Evolutionary conservation across 78 protist species (phyloP), one percentile per base, ranked within the genome.

Genomic region (Guillardia theta): DNA sequence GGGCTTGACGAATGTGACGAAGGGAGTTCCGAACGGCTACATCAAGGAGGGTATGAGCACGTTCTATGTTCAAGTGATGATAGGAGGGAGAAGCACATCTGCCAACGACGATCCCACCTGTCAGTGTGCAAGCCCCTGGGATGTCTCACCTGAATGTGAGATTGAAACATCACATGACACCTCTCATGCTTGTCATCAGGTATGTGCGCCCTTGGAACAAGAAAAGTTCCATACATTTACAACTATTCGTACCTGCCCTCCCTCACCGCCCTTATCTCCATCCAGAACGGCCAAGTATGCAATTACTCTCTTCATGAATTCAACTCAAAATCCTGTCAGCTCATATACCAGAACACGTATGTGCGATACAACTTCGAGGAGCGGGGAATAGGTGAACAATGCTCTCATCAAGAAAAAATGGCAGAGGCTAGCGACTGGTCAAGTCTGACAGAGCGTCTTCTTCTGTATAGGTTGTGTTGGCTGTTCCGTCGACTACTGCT

Each of bases 21-120:
- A 0, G 46, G 83, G 41, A 43, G 47, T n/a, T 18, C 24, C 48
- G 24, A 48, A 78, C 90, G 39, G 39, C 21, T 78, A 44, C 90
- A 78, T 78, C 50, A 18, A 36, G 90, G 39, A 36, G 90, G 90
- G 90, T 1, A 78, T 78, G 90, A 78, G 90, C 90, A 78, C 90
- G 37, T 78, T 43, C 90, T 78, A 78, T 36, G 48, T 78, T 1
- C 50, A 78, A n/a, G 83, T 70, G 9, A 43, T 70, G 33, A 33
- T 70, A 15, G 83, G 83, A 18, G 83, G 83, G 27, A 36, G 83
- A 4, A 33, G 46, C 36, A 70, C 83, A 3, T 58, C 70, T 1
- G 70, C 70, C 27, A 58, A 58, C 70, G 70, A 58, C 6, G 70
- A 58, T 30, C 70, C 70, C 70, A 58, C 2, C 39, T 58, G 70